A percentile compares a stretch with the other conserved stretches of the same genome.
These are phyloP conservation scores for Coemansia reversa DNA, from an alignment of 192 early-diverging fungal species.

Conservation along the genomic window DNA sequence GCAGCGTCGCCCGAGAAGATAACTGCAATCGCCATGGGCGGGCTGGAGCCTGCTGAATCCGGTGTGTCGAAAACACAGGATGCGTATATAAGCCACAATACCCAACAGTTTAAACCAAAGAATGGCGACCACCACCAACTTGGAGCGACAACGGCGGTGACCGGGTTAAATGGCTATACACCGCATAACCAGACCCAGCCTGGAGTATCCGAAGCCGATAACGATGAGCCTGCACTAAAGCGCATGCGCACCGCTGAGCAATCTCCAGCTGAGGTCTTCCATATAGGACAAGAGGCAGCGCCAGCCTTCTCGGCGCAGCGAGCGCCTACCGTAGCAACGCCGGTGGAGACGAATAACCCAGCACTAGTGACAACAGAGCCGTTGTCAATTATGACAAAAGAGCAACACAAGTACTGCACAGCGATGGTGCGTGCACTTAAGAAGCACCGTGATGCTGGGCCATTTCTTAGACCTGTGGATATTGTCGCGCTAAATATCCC, in stretches of 20 bases:
- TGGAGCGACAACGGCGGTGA: neutral
- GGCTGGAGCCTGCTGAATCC: neutral
- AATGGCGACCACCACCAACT: constrained; percentile 1
- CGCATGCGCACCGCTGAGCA: constrained; percentile 34
- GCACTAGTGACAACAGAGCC: constrained; percentile 1
- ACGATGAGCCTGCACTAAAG: constrained; percentile 25
- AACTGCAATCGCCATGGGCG: constrained; percentile 16
- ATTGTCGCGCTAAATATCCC: constrained; percentile 73
- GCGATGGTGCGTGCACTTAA: constrained; percentile 74
- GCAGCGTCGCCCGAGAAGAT: constrained; percentile 36
- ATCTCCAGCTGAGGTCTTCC: neutral
- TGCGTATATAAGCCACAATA: neutral
- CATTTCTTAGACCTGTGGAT: constrained; percentile 86
- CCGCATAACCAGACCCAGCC: neutral
- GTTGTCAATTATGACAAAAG: constrained; percentile 61
- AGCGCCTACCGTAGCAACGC: neutral
- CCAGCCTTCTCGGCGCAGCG: neutral
- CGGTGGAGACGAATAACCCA: neutral
- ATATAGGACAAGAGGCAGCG: neutral
- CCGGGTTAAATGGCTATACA: constrained; percentile 17
- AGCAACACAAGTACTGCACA: constrained; percentile 81
- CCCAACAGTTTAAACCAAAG: neutral
- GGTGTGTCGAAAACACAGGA: neutral
- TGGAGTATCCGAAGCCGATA: neutral
- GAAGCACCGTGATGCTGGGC: constrained; percentile 75